Percentiles rank a stretch among this genome's conserved stretches.
Conservation (phyloP, 352 stramenopile species). For the Globisporangium abappressorium region DNA sequence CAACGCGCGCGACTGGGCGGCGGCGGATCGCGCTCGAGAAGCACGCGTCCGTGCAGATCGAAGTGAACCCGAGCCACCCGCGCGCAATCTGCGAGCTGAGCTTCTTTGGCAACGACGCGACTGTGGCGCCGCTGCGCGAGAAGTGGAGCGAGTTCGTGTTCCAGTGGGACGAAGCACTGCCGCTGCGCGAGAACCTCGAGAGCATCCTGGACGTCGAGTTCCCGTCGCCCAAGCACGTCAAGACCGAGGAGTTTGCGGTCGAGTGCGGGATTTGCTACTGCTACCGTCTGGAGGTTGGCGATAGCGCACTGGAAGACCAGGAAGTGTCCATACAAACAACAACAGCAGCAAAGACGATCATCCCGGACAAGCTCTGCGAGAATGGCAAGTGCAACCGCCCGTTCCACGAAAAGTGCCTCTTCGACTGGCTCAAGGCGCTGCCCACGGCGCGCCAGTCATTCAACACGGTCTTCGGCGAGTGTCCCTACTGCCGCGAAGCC, state of each 20-base stretch:
- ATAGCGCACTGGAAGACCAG: not conserved
- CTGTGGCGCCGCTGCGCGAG: constrained; percentile 47
- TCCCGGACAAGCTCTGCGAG: constrained; percentile 86
- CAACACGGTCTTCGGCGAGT: constrained; percentile 88
- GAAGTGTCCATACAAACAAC: not conserved
- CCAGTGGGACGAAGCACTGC: constrained; percentile 56
- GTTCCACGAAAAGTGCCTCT: constrained; percentile 87
- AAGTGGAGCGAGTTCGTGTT: constrained; percentile 50
- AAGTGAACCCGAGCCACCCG: constrained; percentile 47
- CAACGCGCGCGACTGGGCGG: constrained; percentile 58
- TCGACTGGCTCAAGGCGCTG: constrained; percentile 88
- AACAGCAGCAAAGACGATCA: constrained; percentile 24
- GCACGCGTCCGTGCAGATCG: constrained; percentile 71
- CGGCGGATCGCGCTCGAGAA: constrained; percentile 63
- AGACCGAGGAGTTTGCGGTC: constrained; percentile 63
- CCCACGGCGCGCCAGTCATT: constrained; percentile 88
- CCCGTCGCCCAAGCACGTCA: constrained; percentile 48
- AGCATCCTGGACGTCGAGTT: constrained; percentile 52
- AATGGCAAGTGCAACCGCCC: constrained; percentile 79
- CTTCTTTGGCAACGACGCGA: constrained; percentile 77
- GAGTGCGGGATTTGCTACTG: constrained; percentile 91
- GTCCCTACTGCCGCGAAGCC: constrained; percentile 86
- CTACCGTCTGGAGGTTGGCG: constrained; percentile 54
- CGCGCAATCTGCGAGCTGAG: constrained; percentile 51
- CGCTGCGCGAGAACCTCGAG: constrained; percentile 70